Conservation (phyloP, 306 rosid species). For the Trichosanthes truncata region DNA sequence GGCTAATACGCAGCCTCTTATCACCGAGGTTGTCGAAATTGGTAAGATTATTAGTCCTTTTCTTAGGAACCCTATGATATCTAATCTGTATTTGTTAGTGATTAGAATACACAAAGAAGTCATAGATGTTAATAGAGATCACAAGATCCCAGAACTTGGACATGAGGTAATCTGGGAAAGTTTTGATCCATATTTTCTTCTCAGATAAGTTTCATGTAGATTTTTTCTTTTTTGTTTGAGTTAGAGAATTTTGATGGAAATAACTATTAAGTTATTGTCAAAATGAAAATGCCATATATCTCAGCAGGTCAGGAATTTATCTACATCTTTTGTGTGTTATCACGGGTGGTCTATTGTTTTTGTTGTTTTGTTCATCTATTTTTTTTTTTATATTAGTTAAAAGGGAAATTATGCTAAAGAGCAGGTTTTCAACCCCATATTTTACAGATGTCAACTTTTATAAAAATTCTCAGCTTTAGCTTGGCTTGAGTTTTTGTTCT, state of each 20-base stretch:
- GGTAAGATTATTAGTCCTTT: slow-evolving; percentile 51
- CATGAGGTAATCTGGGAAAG: slow-evolving; percentile 48
- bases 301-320: neutral
- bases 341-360: neutral
- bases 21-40: slow-evolving; percentile 36
- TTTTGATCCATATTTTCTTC: slow-evolving; percentile 79
- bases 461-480: too few species aligned
- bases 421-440: too few species aligned
- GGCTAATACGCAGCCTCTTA: slow-evolving; percentile 15
- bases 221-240: neutral
- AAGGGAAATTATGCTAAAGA: too few species aligned
- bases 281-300: neutral
- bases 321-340: neutral
- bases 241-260: neutral
- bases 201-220: slow-evolving; percentile 27
- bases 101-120: slow-evolving; percentile 42
- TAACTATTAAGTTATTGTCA: neutral
- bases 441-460: too few species aligned
- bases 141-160: slow-evolving; percentile 23
- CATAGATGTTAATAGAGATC: slow-evolving; percentile 18
- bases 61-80: slow-evolving; percentile 63
- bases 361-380: neutral
- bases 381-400: neutral
- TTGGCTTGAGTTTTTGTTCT: too few species aligned
- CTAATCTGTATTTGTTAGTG: slow-evolving; percentile 51